Evolutionary conservation across 345 rosid species (phyloP), one percentile per base, ranked within the genome.

Genomic region (Salix exigua): DNA sequence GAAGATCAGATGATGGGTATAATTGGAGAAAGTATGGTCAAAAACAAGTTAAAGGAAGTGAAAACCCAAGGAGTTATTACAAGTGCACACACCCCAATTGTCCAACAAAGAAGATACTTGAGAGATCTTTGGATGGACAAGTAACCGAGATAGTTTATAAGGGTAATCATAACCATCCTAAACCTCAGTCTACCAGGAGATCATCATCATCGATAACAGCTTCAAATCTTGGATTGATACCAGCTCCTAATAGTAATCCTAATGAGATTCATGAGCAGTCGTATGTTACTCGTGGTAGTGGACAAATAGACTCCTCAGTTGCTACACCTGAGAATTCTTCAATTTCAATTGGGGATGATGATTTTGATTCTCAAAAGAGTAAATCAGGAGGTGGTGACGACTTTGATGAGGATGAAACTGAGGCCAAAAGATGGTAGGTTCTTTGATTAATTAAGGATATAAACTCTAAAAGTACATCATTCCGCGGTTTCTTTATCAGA

Each of bases 21-120:
- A 91, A 92, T 38, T 94, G 98, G 98, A 86, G 97, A n/a, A 94
- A 94, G 83, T 94, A 94, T 78, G 98, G 98, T 4, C 98, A 94
- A 73, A 94, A 94, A 78, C 92, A 90, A 81, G 98, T 92, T 69
- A 92, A 94, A 82, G 98, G 97, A 74, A 94, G 98, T 33, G 96
- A 92, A 79, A 94, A 94, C 75, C 97, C 97, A 35, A 88, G 97
- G 80, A 94, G 98, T 74, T 94, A 94, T 84, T 94, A 88, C 86
- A 92, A 90, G 89, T 94, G 98, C 89, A 94, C 95, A 6, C 91
- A 42, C 76, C 92, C 91, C 7, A 87, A 48, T 70, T 94, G 98
- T 71, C 83, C 87, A 17, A 92, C 97, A 12, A 94, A 92, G 91
- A 94, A 94, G 94, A 92, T 91, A 78, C 94, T 94, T 2, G 98